Evolutionary conservation across 495 filamentous ascomycete species (phyloP), one percentile per base, ranked within the genome.

Genomic region (Rostrohypoxylon terebratum): DNA sequence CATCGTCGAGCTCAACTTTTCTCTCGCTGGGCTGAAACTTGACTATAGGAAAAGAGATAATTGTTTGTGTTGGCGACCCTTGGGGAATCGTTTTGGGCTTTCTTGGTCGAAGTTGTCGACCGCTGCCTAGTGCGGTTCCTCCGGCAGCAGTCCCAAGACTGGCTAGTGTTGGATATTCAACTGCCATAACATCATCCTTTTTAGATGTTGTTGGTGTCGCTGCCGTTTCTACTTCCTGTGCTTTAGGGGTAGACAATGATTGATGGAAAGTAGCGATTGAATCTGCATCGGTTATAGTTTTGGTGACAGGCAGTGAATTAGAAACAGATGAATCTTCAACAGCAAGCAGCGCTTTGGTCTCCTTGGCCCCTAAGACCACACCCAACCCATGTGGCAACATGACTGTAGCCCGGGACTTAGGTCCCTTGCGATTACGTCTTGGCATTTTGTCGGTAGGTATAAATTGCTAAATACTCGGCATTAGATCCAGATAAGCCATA

Each of bases 361-460:
- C 9, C 8, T 16, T n/a, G 21, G 42, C 40, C 9, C n/a, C 58
- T 18, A 65, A 20, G 2, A 38, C 59, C 61, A 61, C 20, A 0
- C 83, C 83, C 76, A 85, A 77, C 13, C 78, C 79, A 72, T 84
- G 84, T 1, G 80, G 81, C 11, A 85, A 67, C 13, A 72, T 68
- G 57, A 71, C 66, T 77, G 81, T 55, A 0, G 76, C 64, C 10
- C 69, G 68, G 4, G 60, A 25, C n/a, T 45, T 16, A 4, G 42
- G 47, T 23, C 11, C 20, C 33, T 63, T 69, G 1, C 18, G 59
- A 42, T 58, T 48, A 31, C 55, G 66, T 63, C 63, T 70, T 38
- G 72, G 42, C 71, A 66, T 74, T 8, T 47, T 75, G 47, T 33
- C 28, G 21, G 11, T 31, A 31, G 23, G 9, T 50, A 3, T 25